Evolutionary conservation across 2,329 filamentous ascomycete species (phyloP).

Genomic region (Mariannaea sp.): DNA sequence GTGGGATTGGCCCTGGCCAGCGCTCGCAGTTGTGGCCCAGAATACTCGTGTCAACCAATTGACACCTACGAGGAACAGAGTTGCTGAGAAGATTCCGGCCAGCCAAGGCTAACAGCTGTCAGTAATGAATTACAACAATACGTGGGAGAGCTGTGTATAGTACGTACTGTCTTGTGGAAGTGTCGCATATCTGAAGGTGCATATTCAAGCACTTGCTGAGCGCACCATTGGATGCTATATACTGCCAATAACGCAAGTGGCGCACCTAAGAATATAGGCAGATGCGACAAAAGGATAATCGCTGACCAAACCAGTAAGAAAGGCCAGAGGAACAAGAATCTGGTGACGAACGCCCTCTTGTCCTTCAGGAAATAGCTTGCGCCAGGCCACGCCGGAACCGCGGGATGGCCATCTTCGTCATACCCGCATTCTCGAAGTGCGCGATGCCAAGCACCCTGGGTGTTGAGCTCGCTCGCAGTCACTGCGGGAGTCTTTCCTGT

Average conservation of each 20-base stretch:
- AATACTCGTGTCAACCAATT: constrained; percentile 74
- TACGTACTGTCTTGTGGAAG: constrained; percentile 86
- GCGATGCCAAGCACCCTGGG: constrained; percentile 77
- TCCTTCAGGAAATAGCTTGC: constrained; percentile 77
- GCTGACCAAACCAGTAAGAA: constrained; percentile 75
- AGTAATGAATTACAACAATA: constrained; percentile 2
- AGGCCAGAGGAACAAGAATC: constrained; percentile 90
- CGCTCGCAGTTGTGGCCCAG: constrained; percentile 29
- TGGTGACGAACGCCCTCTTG: constrained; percentile 75
- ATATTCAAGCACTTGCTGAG: constrained; percentile 77
- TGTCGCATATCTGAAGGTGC: constrained; percentile 87
- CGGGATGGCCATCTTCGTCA: constrained; percentile 74
- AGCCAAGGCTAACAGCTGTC: constrained; percentile 72
- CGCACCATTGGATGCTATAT: constrained; percentile 76
- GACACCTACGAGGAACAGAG: constrained; percentile 78
- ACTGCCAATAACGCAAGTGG: constrained; percentile 69
- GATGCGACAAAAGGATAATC: constrained; percentile 72
- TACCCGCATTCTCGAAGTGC: constrained; percentile 86
- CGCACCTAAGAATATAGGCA: constrained; percentile 76
- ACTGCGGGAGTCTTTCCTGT: constrained; percentile 88
- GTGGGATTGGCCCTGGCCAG: constrained; percentile 47
- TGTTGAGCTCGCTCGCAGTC: constrained; percentile 91
- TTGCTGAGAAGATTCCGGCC: constrained; percentile 88
- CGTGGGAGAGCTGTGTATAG: constrained; percentile 40
- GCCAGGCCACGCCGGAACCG: constrained; percentile 71